phyloP scores from a whole-genome alignment of 148 eudicot genomes.

The Vaccinium myrtillus region DNA sequence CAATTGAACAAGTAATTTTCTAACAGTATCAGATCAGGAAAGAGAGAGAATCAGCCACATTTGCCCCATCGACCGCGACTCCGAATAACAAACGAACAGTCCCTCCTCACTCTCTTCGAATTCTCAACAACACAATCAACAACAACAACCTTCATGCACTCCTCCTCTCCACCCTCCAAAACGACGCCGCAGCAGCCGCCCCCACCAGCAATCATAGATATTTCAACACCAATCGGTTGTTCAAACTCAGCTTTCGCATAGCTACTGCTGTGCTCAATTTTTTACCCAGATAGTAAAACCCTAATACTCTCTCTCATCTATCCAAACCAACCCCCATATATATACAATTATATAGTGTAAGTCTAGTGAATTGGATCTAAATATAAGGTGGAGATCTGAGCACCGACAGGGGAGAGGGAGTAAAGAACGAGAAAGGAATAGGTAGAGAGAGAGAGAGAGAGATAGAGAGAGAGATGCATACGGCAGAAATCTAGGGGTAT shows the following conservation, averaged over 20 bases:
- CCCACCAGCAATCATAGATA: constrained; percentile 23
- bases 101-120: constrained; percentile 28
- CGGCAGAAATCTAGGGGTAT: constrained; percentile 19
- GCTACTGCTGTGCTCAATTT: neutral
- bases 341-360: neutral
- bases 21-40: neutral
- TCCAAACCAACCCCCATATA: neutral
- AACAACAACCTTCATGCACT: constrained; percentile 22
- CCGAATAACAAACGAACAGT: constrained; percentile 32
- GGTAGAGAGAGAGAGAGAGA: neutral
- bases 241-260: constrained; percentile 12
- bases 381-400: constrained; percentile 20
- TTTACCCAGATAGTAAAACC: neutral
- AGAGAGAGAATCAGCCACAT: constrained; percentile 32
- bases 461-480: neutral
- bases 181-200: constrained; percentile 14
- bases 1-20: neutral
- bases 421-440: constrained; percentile 8
- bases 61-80: constrained; percentile 47
- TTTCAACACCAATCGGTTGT: neutral
- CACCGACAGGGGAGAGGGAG: constrained; percentile 23
- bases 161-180: constrained; percentile 10
- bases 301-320: neutral
- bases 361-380: neutral
- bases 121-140: constrained; percentile 12